Evolutionary conservation across 108 stramenopile species (phyloP).

Genomic region (Discostella pseudostelligera): DNA sequence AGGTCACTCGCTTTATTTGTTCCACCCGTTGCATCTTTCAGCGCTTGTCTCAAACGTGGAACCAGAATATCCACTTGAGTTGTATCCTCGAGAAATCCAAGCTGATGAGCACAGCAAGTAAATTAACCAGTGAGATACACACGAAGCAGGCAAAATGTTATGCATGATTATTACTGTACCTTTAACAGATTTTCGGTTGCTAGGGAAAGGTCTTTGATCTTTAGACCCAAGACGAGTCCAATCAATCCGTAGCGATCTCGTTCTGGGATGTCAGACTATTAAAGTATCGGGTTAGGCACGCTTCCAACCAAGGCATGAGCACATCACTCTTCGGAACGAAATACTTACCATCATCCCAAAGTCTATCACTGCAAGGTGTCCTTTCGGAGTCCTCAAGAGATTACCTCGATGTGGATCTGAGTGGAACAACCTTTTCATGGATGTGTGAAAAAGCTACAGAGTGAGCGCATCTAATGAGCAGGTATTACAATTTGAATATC

Average conservation of each 20-base stretch:
- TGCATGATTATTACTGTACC: constrained; percentile 42
- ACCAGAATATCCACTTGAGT: constrained; percentile 79
- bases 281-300: no score
- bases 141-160: not conserved
- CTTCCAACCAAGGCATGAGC: not conserved
- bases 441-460: not conserved
- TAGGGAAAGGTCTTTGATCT: constrained; percentile 79
- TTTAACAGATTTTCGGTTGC: constrained; percentile 84
- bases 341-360: constrained; percentile 90
- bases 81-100: constrained; percentile 85
- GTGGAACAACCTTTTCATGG: constrained; percentile 44
- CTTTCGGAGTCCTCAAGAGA: constrained; percentile 72
- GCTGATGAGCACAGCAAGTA: no score
- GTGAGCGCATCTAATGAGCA: not conserved
- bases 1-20: constrained; percentile 89
- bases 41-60: constrained; percentile 74
- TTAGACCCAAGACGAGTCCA: constrained; percentile 86
- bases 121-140: constrained; percentile 5
- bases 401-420: constrained; percentile 71
- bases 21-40: constrained; percentile 80
- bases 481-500: not conserved
- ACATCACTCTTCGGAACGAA: not conserved
- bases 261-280: constrained; percentile 71
- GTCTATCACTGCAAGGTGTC: constrained; percentile 82
- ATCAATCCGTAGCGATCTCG: constrained; percentile 89